Evolutionary conservation across 257 asterid species (phyloP).

Genomic region (Nicotiana tomentosiformis): DNA sequence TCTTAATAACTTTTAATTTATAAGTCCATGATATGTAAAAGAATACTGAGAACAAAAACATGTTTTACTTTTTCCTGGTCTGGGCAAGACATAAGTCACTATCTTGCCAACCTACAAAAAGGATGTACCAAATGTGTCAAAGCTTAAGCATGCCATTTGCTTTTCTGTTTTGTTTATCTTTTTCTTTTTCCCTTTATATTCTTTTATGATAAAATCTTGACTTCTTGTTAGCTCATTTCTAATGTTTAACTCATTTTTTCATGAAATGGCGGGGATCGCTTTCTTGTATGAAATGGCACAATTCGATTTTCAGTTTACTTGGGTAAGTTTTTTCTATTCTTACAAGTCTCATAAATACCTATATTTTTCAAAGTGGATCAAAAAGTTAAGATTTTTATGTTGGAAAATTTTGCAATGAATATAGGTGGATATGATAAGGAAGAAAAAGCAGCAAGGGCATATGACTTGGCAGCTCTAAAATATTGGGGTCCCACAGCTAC

Average conservation of each 20-base stretch:
- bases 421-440: constrained; percentile 94
- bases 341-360: background rate
- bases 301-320: constrained; percentile 59
- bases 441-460: constrained; percentile 87
- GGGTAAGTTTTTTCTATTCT: constrained; percentile 42
- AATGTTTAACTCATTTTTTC: constrained; percentile 20
- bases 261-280: constrained; percentile 25
- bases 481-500: constrained; percentile 96
- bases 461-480: constrained; percentile 88
- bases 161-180: background rate
- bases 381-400: background rate
- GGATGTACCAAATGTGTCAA: background rate
- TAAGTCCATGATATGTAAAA: background rate
- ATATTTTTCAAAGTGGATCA: background rate
- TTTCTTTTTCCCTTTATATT: constrained; percentile 6
- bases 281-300: constrained; percentile 2
- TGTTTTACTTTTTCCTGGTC: background rate
- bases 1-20: background rate
- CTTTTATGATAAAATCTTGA: background rate
- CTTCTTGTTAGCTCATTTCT: constrained; percentile 3
- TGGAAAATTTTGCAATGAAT: background rate
- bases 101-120: constrained; percentile 10
- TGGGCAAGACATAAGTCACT: background rate
- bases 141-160: background rate
- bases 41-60: background rate